Evolutionary conservation across 305 asterid genomes (phyloP).

Genomic region (Stenogyne calaminthoides): DNA sequence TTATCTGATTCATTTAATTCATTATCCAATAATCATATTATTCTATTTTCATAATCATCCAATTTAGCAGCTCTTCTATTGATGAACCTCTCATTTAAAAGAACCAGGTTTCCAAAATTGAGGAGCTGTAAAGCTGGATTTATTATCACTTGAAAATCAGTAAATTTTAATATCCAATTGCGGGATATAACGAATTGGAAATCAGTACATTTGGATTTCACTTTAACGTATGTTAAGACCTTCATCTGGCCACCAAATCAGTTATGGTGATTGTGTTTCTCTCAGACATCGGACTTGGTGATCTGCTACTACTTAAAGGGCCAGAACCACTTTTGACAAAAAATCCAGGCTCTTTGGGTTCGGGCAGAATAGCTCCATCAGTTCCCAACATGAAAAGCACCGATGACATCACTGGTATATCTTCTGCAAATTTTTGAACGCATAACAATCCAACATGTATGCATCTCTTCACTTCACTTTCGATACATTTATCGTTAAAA

Average conservation of each 20-base stretch:
- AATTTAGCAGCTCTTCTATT: too few species aligned
- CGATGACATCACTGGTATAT: conserved; percentile 39
- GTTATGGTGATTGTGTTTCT: conserved; percentile 13
- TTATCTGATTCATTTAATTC: too few species aligned
- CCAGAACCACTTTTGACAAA: background rate
- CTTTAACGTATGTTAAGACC: too few species aligned
- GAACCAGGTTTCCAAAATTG: too few species aligned
- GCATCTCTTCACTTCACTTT: conserved; percentile 41
- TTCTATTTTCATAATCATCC: too few species aligned
- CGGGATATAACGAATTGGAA: too few species aligned
- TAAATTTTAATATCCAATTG: too few species aligned
- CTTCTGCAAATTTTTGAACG: conserved; percentile 30
- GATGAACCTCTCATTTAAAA: too few species aligned
- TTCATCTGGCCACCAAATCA: conserved; percentile 35
- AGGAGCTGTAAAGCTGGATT: too few species aligned
- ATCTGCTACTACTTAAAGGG: background rate
- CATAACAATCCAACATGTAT: conserved; percentile 39
- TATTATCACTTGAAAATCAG: too few species aligned
- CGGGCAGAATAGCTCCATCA: conserved; percentile 34
- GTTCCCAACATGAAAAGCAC: conserved; percentile 41
- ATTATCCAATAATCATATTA: too few species aligned
- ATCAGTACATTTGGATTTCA: too few species aligned
- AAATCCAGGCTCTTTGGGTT: conserved; percentile 40
- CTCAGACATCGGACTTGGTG: background rate
- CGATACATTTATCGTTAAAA: background rate